Conservation (phyloP, 768 basidiomycete genomes). For the Kwoniella newhampshirensis region DNA sequence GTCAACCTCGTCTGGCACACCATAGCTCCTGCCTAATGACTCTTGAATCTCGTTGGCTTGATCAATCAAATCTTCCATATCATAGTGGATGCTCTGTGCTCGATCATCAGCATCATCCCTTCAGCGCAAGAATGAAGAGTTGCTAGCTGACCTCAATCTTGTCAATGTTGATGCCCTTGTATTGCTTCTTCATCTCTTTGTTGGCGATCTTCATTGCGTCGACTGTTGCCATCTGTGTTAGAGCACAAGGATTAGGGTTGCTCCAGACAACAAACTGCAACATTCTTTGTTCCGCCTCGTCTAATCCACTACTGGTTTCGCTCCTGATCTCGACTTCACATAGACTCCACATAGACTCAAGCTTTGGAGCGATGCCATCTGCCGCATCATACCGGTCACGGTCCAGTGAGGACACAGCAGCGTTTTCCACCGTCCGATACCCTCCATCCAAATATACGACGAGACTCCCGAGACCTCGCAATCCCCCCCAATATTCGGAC, state of each 20-base stretch:
- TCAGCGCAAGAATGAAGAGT: too few relatives aligned
- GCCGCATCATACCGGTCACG: too few relatives aligned
- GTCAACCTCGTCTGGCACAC: conserved; percentile 94
- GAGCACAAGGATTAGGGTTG: neutral
- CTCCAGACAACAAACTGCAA: too few relatives aligned
- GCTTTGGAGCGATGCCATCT: too few relatives aligned
- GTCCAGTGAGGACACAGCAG: too few relatives aligned
- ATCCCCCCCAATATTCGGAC: conserved; percentile 4
- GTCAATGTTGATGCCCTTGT: conserved; percentile 94
- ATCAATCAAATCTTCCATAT: conserved; percentile 96
- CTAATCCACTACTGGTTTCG: too few relatives aligned
- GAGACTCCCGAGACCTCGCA: too few relatives aligned
- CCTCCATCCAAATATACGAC: too few relatives aligned
- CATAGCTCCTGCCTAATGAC: conserved; percentile 85
- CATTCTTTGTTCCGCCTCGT: too few relatives aligned
- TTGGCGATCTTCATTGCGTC: conserved; percentile 95
- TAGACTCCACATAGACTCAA: too few relatives aligned
- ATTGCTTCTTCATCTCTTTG: conserved; percentile 94
- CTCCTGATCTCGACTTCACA: too few relatives aligned
- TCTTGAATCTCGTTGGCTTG: conserved; percentile 99
- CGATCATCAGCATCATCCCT: neutral
- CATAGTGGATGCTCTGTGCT: conserved; percentile 84
- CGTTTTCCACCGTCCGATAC: too few relatives aligned
- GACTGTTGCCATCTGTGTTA: conserved; percentile 77
- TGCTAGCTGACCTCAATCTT: conserved; percentile 89